These are phyloP conservation scores for Acorus calamus DNA, from an alignment of 106 monocot species.

Conservation along the genomic window DNA sequence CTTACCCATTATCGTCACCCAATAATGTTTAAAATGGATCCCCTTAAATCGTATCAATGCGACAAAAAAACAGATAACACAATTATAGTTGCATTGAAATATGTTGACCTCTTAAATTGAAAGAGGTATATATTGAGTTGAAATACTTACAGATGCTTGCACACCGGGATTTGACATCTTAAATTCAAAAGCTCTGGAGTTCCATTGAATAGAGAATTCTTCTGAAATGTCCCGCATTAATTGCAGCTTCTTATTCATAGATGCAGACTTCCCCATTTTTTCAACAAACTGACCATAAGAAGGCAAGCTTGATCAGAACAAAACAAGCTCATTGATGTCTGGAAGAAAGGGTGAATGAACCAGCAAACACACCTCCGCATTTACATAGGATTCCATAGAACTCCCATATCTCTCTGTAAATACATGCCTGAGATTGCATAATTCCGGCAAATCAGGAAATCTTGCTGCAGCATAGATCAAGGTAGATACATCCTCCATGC, in stretches of 20 bases:
- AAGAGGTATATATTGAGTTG: too few species aligned
- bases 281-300: slow-evolving; percentile 26
- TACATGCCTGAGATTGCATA: slow-evolving; percentile 45
- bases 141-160: slow-evolving; percentile 20
- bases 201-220: slow-evolving; percentile 58
- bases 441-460: slow-evolving; percentile 77
- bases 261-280: slow-evolving; percentile 44
- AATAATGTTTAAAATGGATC: too few species aligned
- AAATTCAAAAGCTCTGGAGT: slow-evolving; percentile 19
- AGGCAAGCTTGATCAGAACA: not conserved
- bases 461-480: slow-evolving; percentile 85
- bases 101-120: too few species aligned
- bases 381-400: slow-evolving; percentile 44
- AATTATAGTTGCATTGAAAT: too few species aligned
- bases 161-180: slow-evolving; percentile 16
- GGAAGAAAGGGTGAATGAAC: too few species aligned
- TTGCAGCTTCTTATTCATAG: slow-evolving; percentile 44
- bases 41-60: too few species aligned
- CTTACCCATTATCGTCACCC: too few species aligned
- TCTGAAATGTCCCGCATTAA: slow-evolving; percentile 67
- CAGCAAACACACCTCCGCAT: slow-evolving; percentile 32
- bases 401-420: slow-evolving; percentile 52
- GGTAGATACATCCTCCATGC: slow-evolving; percentile 63
- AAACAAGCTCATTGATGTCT: too few species aligned
- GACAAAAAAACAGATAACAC: too few species aligned